Base-by-base conservation (phyloP, 2,329 filamentous ascomycete species). In the Clonostachys sp. region DNA sequence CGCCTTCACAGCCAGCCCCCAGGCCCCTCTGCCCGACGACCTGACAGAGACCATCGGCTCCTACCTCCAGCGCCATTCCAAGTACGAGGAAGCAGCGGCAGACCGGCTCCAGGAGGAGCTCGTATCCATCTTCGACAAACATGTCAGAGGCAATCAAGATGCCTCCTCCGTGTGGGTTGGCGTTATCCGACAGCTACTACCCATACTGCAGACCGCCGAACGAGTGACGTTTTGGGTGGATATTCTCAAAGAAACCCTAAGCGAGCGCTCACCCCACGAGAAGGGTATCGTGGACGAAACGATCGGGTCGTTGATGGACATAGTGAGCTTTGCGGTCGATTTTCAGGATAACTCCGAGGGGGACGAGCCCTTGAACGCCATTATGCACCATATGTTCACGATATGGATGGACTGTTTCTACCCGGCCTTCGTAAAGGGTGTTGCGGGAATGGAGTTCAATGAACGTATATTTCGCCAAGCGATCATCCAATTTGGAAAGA, bases 51-150 rank as follows among this genome's bases (percentile, higher is more conserved):
- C 80, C 45, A 83, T 91, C 52, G 75, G 83, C 47, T 71, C 71
- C 50, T 92, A 89, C 65, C 73, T 89, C 44, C 78, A 83, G 42
- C 84, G 82, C 57, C 82, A 89, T 61, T 71, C 79, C 48, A 78
- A 79, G 55, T 77, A 81, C 53, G 87, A 91, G 57, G 86, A 89
- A 45, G 68, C 75, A 48, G 75, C 82, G 39, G 77, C 82, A n/a
- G 85, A 89, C 54, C 81, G 84, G 48, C 73, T 91, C 45, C 83
- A 90, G 51, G 86, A 90, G 39, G 87, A 91, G 56, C 74, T 94
- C 8, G 69, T 85, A 39, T 66, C 73, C 20, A 75, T 89, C 46
- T 90, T 85, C 67, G 74, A 84, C 49, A 83, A 78, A 57, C 73
- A 81, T 53, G 79, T 91, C 50, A 72, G 73, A 20, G 75, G 76